Evolutionary conservation across 345 rosid genomes (phyloP).

Genomic region (Brassica nigra): DNA sequence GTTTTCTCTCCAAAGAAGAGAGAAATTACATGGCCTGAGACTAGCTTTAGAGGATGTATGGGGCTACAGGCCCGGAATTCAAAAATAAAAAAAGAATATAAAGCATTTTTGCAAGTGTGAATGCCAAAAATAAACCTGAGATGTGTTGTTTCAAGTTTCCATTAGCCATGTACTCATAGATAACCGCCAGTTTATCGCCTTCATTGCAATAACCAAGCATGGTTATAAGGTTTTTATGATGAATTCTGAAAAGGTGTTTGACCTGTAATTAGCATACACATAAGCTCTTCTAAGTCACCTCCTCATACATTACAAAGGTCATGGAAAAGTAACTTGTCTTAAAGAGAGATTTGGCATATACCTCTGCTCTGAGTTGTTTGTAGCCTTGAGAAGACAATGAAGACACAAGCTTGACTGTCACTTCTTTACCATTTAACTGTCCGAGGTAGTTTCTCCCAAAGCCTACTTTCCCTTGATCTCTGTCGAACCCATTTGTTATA

Average conservation of each 20-base stretch:
- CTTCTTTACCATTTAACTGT: slow-evolving; percentile 46
- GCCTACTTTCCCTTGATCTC: slow-evolving; percentile 53
- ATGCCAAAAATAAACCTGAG: slow-evolving; percentile 40
- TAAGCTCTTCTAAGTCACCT: slow-evolving; percentile 9
- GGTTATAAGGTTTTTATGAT: slow-evolving; percentile 56
- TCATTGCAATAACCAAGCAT: slow-evolving; percentile 61
- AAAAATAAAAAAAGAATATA: background rate
- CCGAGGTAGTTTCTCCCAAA: slow-evolving; percentile 60
- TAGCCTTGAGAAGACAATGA: slow-evolving; percentile 47
- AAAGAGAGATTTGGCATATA: background rate
- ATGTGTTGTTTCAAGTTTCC: slow-evolving; percentile 52
- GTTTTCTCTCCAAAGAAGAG: too few relatives aligned
- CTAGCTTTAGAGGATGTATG: too few relatives aligned
- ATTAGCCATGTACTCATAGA: slow-evolving; percentile 58
- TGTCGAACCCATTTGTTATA: slow-evolving; percentile 49
- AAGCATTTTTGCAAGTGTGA: background rate
- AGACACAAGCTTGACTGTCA: slow-evolving; percentile 62
- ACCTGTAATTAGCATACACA: slow-evolving; percentile 47
- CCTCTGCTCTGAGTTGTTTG: slow-evolving; percentile 57
- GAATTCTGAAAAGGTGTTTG: slow-evolving; percentile 51
- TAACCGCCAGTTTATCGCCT: slow-evolving; percentile 45
- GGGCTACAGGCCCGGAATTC: too few relatives aligned
- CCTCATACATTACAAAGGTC: background rate
- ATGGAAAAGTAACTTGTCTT: background rate
- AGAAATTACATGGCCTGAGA: background rate